Evolutionary conservation across 805 yeast genomes (phyloP).

Genomic region (Cyberlindnera mississippiensis): DNA sequence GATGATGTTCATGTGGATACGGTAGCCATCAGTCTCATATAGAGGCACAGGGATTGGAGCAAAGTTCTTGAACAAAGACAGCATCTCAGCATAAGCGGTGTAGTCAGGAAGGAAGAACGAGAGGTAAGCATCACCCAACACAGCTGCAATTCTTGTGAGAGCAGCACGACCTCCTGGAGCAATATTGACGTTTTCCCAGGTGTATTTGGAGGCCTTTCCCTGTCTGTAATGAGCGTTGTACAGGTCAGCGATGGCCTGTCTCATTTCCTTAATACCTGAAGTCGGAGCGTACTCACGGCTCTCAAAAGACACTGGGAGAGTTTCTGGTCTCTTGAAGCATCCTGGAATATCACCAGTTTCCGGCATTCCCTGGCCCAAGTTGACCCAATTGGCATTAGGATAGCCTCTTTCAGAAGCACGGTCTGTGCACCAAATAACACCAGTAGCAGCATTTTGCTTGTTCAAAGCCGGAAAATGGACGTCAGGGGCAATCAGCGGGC

Average conservation of each 20-base stretch:
- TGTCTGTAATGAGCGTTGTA: constrained; percentile 53
- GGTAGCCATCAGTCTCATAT: constrained; percentile 53
- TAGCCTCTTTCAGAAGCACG: constrained; percentile 56
- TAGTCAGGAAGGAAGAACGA: constrained; percentile 60
- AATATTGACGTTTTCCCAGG: constrained; percentile 56
- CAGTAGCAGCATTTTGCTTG: constrained; percentile 55
- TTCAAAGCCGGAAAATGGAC: constrained; percentile 56
- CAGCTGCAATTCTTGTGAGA: constrained; percentile 56
- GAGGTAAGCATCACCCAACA: constrained; percentile 53
- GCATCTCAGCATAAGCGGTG: constrained; percentile 64
- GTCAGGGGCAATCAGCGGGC: constrained; percentile 40
- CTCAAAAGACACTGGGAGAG: constrained; percentile 43
- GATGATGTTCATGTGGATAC: constrained; percentile 48
- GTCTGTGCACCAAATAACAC: constrained; percentile 63
- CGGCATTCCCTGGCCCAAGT: constrained; percentile 63
- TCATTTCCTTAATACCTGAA: constrained; percentile 48
- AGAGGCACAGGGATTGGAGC: constrained; percentile 62
- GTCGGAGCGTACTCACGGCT: constrained; percentile 58
- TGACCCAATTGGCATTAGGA: constrained; percentile 45
- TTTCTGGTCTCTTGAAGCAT: constrained; percentile 49
- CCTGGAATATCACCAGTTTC: constrained; percentile 61
- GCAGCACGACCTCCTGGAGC: constrained; percentile 68
- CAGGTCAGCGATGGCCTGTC: constrained; percentile 55
- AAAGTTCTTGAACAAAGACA: constrained; percentile 57
- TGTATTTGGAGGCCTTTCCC: constrained; percentile 47